phyloP scores from a whole-genome alignment of 495 filamentous ascomycete genomes.

The Pyrenula massariospora region DNA sequence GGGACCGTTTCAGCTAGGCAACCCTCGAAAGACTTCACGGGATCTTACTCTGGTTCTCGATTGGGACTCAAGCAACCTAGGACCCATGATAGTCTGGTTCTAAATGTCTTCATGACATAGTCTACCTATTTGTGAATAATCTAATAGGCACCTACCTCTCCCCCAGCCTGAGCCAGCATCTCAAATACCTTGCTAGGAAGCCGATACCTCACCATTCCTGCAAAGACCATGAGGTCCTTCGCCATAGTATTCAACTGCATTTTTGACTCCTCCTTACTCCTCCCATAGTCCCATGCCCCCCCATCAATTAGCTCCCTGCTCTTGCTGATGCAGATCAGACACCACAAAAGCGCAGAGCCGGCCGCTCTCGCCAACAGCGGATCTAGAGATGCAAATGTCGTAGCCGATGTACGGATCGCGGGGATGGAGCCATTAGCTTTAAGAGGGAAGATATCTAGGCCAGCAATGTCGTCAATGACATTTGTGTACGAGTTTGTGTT shows the following conservation, averaged over 20 bases:
- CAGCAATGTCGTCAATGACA: conserved; percentile 51
- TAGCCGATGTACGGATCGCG: conserved; percentile 60
- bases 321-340: conserved; percentile 67
- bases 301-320: conserved; percentile 56
- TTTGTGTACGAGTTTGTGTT: conserved; percentile 1
- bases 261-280: conserved; percentile 51
- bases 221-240: conserved; percentile 86
- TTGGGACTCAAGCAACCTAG: too few species aligned
- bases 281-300: conserved; percentile 62
- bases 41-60: too few species aligned
- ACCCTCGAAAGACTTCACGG: too few species aligned
- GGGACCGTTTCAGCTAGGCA: too few species aligned
- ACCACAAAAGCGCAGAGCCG: conserved; percentile 85
- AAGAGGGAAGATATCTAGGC: conserved; percentile 66
- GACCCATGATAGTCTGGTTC: too few species aligned
- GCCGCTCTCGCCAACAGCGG: conserved; percentile 74
- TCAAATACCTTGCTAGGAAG: conserved; percentile 68
- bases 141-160: conserved; percentile 52
- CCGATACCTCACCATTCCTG: conserved; percentile 84
- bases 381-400: conserved; percentile 61
- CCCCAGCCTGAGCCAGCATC: conserved; percentile 62
- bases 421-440: conserved; percentile 55
- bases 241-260: conserved; percentile 60
- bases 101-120: too few species aligned
- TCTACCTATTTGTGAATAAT: background rate